Evolutionary conservation across 2,329 filamentous ascomycete genomes (phyloP), one percentile per base, ranked within the genome.

Genomic region (Aspergillus sclerotialis): DNA sequence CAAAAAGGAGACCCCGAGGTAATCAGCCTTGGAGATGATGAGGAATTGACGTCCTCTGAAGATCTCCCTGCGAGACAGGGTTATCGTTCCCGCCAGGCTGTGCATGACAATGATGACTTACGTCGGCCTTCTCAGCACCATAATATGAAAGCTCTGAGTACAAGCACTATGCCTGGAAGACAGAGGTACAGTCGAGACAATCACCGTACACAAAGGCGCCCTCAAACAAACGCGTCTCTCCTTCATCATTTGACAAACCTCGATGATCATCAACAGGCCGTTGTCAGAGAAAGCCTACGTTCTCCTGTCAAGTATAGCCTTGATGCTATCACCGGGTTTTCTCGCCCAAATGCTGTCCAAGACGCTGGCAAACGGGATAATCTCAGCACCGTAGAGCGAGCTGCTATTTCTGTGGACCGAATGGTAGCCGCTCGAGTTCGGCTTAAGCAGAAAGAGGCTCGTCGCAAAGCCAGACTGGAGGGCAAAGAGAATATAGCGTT

Each of bases 361-460:
- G 49, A 50, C 17, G 28, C 40, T 4, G 39, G 36, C 6, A 48
- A 49, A 38, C 37, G 45, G 26, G 42, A 49, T 12, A 51, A 44
- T 3, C 32, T 54, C 3, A 33, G 43, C 12, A 43, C 46, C 35
- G 11, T 49, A 7, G 45, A 46, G 15, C 44, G 48, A 8, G 52
- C 55, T 15, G 35, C 40, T 4, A 39, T 61, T 8, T 43, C 56
- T 4, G 37, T 56, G 3, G 61, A 64, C 18, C 52, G 60, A 14
- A 33, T 50, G 33, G 46, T 58, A 3, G 55, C 55, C 7, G 60
- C 61, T 4, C 49, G 56, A 36, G 56, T 53, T n/a, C 49, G 60
- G 24, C 46, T 64, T 9, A 55, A 52, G 29, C 52, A 50, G 27
- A 56, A 52, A 38, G 44, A 47, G 28, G 44, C 52, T 17, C 44